phyloP scores from a whole-genome alignment of 2,329 filamentous ascomycete species.

The Apiospora phragmitis region DNA sequence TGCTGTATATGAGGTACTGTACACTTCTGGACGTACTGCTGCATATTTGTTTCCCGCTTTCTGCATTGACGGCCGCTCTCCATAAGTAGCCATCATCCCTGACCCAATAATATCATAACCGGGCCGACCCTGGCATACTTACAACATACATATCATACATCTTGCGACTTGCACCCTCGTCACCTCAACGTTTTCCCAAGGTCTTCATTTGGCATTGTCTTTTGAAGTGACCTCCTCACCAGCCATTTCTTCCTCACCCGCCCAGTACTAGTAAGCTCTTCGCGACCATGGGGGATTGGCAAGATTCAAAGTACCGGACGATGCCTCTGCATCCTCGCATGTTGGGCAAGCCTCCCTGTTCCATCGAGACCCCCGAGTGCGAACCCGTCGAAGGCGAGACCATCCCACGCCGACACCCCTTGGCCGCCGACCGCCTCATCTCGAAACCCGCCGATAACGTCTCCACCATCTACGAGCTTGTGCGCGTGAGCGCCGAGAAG shows the following conservation, averaged over 20 bases:
- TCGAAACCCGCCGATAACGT: conserved; percentile 63
- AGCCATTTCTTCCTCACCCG: neutral
- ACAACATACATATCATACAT: neutral
- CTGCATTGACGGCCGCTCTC: neutral
- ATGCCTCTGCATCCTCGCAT: conserved; percentile 43
- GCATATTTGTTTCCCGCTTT: neutral
- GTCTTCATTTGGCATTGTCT: neutral
- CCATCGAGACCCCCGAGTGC: conserved; percentile 66
- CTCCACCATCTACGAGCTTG: conserved; percentile 73
- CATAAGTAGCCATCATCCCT: conserved; percentile 5
- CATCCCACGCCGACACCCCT: conserved; percentile 66
- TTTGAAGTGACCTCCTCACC: neutral
- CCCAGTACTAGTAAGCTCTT: neutral
- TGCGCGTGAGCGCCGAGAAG: conserved; percentile 65
- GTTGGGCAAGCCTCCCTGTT: conserved; percentile 63
- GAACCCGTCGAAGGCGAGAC: conserved; percentile 71
- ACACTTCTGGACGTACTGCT: neutral
- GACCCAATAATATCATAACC: neutral
- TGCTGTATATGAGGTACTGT: neutral
- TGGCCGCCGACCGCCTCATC: conserved; percentile 62
- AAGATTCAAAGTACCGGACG: conserved; percentile 30
- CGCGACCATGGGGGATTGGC: conserved; percentile 29
- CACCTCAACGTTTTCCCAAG: neutral
- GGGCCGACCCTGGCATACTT: conserved; percentile 2
- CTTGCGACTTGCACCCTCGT: neutral